Base-by-base conservation (phyloP, 768 basidiomycete genomes). In the Xerocomellus amylosporus region DNA sequence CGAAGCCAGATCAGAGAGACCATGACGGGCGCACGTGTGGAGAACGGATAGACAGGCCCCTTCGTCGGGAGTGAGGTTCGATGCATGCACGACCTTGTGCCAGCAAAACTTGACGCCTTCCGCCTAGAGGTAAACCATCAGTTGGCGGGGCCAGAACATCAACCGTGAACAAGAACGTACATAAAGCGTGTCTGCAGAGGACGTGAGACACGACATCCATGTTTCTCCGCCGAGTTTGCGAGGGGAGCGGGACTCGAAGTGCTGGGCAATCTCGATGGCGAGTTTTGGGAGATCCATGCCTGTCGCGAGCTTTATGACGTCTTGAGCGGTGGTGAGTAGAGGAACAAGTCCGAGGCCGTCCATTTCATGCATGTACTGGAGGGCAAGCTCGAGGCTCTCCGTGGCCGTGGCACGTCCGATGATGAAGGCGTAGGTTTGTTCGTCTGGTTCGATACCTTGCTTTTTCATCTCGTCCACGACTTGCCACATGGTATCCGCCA, bases 11-110 rank as follows among this genome's bases (percentile, higher is more conserved):
- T 83, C 80, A 6, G 87, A 80, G 33, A 83, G 73, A n/a, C 88
- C 90, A 56, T 81, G 76, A 10, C 90, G 84, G 40, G 80, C 88
- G 15, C 88, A 88, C 1, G 87, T 83, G 58, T 87, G 77, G 37
- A 94, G 80, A 22, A 92, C 82, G 22, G 80, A 76, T 15, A 86
- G 60, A 59, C 86, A 85, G 26, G 86, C 68, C 0, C 92, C 91
- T 73, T 94, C 90, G 58, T 89, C 86, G 0, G 88, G 89, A 4
- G 74, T 72, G 41, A 87, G 62, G 46, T 75, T 73, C 20, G 82
- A 67, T 14, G 77, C 74, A 17, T 79, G 68, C 2, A 86, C 80
- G 30, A 82, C 73, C 31, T 77, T 77, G 10, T 79, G 62, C 91
- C 90, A 94, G 41, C 81, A 82, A 45, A 68, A 63, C 26, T 74